A percentile compares a stretch with the other conserved stretches of the same genome.
phyloP scores from a whole-genome alignment of 2,329 filamentous ascomycete genomes.

The Cladosporium sp. region DNA sequence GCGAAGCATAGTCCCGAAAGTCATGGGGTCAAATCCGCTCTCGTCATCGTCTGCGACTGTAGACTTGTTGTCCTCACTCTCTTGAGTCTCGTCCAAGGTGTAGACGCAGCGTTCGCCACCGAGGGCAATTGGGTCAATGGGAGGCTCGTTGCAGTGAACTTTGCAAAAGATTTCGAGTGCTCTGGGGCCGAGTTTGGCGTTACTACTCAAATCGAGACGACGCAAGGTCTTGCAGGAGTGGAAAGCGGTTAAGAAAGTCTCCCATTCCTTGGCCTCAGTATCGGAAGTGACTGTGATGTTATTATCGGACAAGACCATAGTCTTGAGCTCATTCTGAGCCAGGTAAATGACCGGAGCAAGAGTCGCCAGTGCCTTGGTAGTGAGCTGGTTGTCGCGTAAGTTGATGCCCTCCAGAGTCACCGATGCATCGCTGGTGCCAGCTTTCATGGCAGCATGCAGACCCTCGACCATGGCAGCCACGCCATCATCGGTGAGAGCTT shows the following conservation, averaged over 20 bases:
- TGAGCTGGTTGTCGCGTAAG: slow-evolving; percentile 43
- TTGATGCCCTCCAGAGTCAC: slow-evolving; percentile 45
- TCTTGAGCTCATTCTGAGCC: slow-evolving; percentile 42
- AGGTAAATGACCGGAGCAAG: slow-evolving; percentile 40
- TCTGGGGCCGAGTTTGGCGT: slow-evolving; percentile 36
- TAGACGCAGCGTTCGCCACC: slow-evolving; percentile 19
- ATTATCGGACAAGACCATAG: slow-evolving; percentile 46
- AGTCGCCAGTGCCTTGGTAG: slow-evolving; percentile 36
- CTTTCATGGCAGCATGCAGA: slow-evolving; percentile 37
- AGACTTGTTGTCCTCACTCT: slow-evolving; percentile 5
- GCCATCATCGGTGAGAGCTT: slow-evolving; percentile 44
- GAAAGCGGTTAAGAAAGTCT: slow-evolving; percentile 42
- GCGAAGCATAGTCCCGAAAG: slow-evolving; percentile 16
- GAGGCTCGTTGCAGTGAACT: slow-evolving; percentile 36
- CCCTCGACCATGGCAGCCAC: slow-evolving; percentile 40
- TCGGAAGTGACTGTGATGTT: slow-evolving; percentile 36
- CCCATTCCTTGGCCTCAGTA: slow-evolving; percentile 39
- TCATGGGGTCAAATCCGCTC: slow-evolving; percentile 15
- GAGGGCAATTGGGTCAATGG: slow-evolving; percentile 29
- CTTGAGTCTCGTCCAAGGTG: slow-evolving; percentile 24
- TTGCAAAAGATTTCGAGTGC: slow-evolving; percentile 45
- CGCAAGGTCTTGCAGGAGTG: slow-evolving; percentile 39
- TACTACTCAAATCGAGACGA: slow-evolving; percentile 44
- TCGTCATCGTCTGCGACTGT: neutral
- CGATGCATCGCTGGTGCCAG: slow-evolving; percentile 24